Base-by-base conservation (phyloP, 257 asterid species). In the Linaria vulgaris region DNA sequence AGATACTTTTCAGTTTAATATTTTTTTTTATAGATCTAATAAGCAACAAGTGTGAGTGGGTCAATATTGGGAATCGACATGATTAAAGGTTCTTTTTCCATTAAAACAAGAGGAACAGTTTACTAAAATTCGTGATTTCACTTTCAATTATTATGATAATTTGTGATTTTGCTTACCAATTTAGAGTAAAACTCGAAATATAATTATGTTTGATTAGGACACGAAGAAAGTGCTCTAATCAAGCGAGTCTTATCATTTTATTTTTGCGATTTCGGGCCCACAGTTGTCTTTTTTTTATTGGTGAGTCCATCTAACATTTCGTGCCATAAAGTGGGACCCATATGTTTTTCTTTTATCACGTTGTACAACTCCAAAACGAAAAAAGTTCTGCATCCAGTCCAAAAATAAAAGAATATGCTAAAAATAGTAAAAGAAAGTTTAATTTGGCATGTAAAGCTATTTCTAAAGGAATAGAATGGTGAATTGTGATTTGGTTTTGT, bases 141-240 rank as follows among this genome's bases (percentile, higher is more conserved):
- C 10, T 34, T 3, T 34, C 41, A 4, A 30, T 34, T 34, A 4
- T 34, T 4, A 34, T 34, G 41, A 34, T 4, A 34, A 34, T 34
- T 34, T 4, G 41, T 34, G 5, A 12, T 12, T 44, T 44, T 5
- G 49, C 20, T n/a, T 12, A 44, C 49, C 49, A 44, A 44, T 34
- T 34, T 34, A 44, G 16, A n/a, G 17, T n/a, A 15, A 44, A n/a
- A 12, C 6, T 13, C 17, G 19, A 34, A 44, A 12, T 13, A 44
- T 44, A n/a, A 54, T 68, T 49, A 63, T 56, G 34, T 62, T 73
- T 68, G 79, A 63, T 74, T 74, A 58, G 34, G 79, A 68, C 74
- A 51, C 59, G 64, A 74, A 69, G 79, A 50, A 43, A 68, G 68
- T 63, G 68, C 61, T 44, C 27, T 19, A 25, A 6, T 60, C 20